These are phyloP conservation scores for Calonectria fujianensis DNA, from an alignment of 2,329 filamentous ascomycete species.

Conservation along the genomic window DNA sequence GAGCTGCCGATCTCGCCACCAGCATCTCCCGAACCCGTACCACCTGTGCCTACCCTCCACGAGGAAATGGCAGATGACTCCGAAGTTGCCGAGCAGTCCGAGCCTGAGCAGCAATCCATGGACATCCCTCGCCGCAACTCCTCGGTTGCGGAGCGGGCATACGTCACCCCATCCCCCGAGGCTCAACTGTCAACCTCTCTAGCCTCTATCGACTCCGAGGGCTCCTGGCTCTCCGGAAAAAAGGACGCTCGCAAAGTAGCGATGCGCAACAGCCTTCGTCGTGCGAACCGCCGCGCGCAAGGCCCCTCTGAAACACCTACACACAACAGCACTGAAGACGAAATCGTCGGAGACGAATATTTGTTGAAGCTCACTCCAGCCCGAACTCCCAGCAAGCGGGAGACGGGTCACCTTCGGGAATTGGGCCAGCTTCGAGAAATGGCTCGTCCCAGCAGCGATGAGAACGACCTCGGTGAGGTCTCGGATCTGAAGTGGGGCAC, in stretches of 20 bases:
- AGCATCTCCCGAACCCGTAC: constrained; percentile 83
- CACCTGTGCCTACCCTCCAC: constrained; percentile 59
- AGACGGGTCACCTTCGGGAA: constrained; percentile 50
- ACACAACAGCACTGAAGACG: constrained; percentile 75
- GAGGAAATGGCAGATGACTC: constrained; percentile 50
- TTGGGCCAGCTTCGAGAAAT: constrained; percentile 60
- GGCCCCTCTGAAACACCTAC: constrained; percentile 62
- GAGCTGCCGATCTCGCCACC: constrained; percentile 91
- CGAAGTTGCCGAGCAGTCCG: constrained; percentile 58
- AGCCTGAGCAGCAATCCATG: constrained; percentile 64
- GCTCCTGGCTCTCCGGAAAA: constrained; percentile 93
- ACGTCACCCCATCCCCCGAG: constrained; percentile 68
- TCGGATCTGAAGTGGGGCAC: constrained; percentile 72
- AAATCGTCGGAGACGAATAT: constrained; percentile 82
- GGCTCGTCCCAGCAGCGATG: constrained; percentile 75
- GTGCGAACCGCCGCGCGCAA: constrained; percentile 56
- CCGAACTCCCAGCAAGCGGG: constrained; percentile 51
- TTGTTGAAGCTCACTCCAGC: constrained; percentile 70
- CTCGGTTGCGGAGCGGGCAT: constrained; percentile 52
- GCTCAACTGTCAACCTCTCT: constrained; percentile 87
- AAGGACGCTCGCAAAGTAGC: constrained; percentile 69
- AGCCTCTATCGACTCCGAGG: constrained; percentile 96
- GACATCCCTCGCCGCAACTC: constrained; percentile 52
- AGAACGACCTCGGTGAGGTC: constrained; percentile 67
- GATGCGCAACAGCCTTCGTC: constrained; percentile 64